Conservation (phyloP, 148 eudicot genomes). For the Nepenthes gracilis region DNA sequence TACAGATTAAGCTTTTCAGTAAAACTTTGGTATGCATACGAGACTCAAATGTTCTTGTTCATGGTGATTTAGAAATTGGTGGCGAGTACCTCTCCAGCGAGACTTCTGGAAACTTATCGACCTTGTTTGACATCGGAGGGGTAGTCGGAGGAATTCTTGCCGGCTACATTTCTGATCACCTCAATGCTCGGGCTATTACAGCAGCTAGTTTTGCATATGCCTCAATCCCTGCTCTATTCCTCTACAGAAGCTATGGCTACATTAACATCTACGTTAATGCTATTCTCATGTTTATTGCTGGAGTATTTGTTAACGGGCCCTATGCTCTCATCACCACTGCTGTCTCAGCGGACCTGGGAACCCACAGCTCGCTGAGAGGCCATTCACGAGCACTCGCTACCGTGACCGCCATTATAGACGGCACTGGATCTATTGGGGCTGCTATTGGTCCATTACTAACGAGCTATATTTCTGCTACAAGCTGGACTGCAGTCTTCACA, state of each 20-base stretch:
- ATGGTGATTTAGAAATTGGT: constrained; percentile 54
- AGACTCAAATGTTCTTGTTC: not conserved
- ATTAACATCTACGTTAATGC: constrained; percentile 42
- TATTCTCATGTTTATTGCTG: constrained; percentile 56
- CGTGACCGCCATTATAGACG: constrained; percentile 92
- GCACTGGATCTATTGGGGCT: constrained; percentile 94
- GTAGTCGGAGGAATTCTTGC: constrained; percentile 87
- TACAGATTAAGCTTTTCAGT: not conserved
- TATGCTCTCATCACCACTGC: constrained; percentile 95
- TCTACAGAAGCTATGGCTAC: constrained; percentile 71
- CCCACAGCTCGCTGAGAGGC: constrained; percentile 71
- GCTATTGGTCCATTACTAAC: constrained; percentile 88
- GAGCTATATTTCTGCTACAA: constrained; percentile 59
- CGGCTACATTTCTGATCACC: constrained; percentile 65
- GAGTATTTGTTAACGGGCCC: constrained; percentile 88
- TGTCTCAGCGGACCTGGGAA: constrained; percentile 88
- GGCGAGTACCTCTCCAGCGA: constrained; percentile 71
- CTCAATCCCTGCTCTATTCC: constrained; percentile 69
- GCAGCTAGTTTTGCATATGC: constrained; percentile 85
- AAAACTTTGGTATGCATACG: not conserved
- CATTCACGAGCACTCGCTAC: constrained; percentile 80
- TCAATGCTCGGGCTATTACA: constrained; percentile 82
- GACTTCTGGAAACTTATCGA: constrained; percentile 75
- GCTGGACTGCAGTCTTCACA: constrained; percentile 81
- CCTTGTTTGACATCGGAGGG: constrained; percentile 89